Percentiles rank a stretch among this genome's conserved stretches.
Conservation (phyloP, 2,329 filamentous ascomycete genomes). For the Claviceps fusiformis region DNA sequence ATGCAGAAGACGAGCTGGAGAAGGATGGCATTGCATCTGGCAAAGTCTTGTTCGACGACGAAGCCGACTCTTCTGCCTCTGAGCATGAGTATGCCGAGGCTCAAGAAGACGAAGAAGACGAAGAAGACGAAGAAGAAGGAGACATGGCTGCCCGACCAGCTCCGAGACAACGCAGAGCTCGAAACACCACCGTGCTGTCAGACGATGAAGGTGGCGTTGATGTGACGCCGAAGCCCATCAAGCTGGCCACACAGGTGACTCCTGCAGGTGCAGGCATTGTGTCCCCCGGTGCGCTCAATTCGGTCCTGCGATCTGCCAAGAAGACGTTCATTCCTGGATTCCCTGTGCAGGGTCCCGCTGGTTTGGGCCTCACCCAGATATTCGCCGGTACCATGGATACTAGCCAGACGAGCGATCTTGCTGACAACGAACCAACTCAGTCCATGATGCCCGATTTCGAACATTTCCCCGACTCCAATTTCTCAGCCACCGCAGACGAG, state of each 20-base stretch:
- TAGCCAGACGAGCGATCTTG: constrained; percentile 27
- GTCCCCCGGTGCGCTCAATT: constrained; percentile 43
- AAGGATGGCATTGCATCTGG: constrained; percentile 12
- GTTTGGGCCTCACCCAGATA: constrained; percentile 72
- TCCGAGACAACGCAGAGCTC: constrained; percentile 29
- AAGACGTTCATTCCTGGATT: constrained; percentile 59
- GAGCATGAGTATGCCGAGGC: constrained; percentile 12
- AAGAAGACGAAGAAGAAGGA: constrained; percentile 22
- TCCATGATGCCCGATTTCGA: constrained; percentile 45
- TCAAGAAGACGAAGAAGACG: constrained; percentile 24
- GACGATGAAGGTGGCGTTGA: constrained; percentile 40
- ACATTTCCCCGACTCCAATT: constrained; percentile 43
- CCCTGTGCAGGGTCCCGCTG: constrained; percentile 44
- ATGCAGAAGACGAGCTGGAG: constrained; percentile 25
- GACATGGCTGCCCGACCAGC: constrained; percentile 26
- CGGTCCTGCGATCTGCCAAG: constrained; percentile 53
- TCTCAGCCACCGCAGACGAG: constrained; percentile 45
- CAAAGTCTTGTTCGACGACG: constrained; percentile 24
- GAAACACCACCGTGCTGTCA: constrained; percentile 41
- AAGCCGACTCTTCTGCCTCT: constrained; percentile 22
- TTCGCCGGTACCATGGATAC: constrained; percentile 74
- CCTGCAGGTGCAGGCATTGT: constrained; percentile 27
- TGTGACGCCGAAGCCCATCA: constrained; percentile 35
- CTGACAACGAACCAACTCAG: constrained; percentile 21
- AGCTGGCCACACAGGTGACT: constrained; percentile 25